Evolutionary conservation across 768 basidiomycete species (phyloP).

Genomic region (Lentinus brumalis): DNA sequence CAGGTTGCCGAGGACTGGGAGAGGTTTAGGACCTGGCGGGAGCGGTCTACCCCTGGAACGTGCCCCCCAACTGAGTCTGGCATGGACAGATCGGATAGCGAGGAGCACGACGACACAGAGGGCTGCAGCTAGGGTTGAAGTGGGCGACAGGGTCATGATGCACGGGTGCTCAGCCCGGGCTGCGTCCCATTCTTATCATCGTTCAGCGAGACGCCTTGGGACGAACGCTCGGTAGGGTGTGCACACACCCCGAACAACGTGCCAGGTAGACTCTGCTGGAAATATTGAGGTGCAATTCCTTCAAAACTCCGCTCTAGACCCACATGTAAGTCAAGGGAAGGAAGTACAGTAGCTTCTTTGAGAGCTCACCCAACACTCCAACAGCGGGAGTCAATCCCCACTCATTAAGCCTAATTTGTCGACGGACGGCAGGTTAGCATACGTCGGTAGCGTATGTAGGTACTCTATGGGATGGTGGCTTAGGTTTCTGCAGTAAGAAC

Average conservation of each 20-base stretch:
- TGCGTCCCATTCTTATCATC: not conserved
- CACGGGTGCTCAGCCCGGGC: not conserved
- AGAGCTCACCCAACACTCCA: not conserved
- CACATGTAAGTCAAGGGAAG: not conserved
- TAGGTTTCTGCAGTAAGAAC: no score
- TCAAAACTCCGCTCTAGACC: not conserved
- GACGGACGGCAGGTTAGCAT: not conserved
- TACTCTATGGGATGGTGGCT: no score
- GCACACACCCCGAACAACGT: not conserved
- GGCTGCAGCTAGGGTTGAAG: constrained; percentile 1
- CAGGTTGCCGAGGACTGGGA: constrained; percentile 25
- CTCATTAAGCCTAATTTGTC: not conserved
- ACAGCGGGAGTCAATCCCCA: not conserved
- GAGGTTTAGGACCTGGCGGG: constrained; percentile 26
- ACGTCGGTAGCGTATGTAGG: not conserved
- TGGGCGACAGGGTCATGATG: not conserved
- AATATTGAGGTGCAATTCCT: not conserved
- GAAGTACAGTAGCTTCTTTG: not conserved
- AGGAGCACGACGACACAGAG: not conserved
- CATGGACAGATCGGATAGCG: not conserved
- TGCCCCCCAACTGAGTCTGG: constrained; percentile 4
- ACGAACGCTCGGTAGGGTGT: not conserved
- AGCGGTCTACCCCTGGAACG: constrained; percentile 12
- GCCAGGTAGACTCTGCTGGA: not conserved
- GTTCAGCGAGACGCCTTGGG: not conserved